phyloP scores from a whole-genome alignment of 2,329 filamentous ascomycete species.

The Fusarium sterilihyphosum region DNA sequence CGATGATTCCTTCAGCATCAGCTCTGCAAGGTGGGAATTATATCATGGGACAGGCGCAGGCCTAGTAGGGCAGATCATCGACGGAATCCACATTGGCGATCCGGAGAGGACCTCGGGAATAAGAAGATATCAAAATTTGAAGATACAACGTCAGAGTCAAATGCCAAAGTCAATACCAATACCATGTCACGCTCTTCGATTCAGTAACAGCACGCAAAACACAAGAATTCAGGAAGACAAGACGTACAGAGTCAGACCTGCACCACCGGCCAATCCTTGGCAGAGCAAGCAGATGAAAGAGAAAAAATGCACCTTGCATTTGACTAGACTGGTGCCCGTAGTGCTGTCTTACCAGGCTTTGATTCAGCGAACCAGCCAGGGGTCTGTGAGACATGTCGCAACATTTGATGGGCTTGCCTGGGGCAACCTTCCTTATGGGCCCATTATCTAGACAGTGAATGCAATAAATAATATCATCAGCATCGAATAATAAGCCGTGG shows the following conservation, averaged over 20 bases:
- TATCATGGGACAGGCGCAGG: constrained; percentile 22
- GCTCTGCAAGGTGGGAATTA: constrained; percentile 6
- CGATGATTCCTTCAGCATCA: constrained; percentile 2
- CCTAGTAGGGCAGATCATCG: constrained; percentile 25
- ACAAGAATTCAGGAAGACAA: constrained; percentile 3
- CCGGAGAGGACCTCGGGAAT: constrained; percentile 22
- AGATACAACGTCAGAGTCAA: neutral
- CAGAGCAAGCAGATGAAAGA: constrained; percentile 13
- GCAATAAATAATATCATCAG: neutral
- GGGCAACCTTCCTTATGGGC: constrained; percentile 31
- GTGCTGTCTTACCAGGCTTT: constrained; percentile 22
- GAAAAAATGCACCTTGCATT: neutral
- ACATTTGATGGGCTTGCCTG: constrained; percentile 16
- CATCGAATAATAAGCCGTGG: constrained; percentile 4
- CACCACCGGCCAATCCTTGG: constrained; percentile 15
- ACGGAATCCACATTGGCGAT: constrained; percentile 18
- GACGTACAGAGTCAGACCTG: constrained; percentile 22
- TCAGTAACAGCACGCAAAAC: constrained; percentile 1
- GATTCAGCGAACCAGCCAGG: constrained; percentile 23
- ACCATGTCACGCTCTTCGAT: neutral
- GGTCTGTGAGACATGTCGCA: constrained; percentile 27
- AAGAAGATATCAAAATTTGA: neutral
- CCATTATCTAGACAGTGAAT: constrained; percentile 10
- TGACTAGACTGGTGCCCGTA: neutral
- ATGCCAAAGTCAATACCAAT: constrained; percentile 15